Percentiles rank a stretch among this genome's conserved stretches.
Conservation (phyloP, 2,329 filamentous ascomycete species). For the Atkinsonella hypoxylon region DNA sequence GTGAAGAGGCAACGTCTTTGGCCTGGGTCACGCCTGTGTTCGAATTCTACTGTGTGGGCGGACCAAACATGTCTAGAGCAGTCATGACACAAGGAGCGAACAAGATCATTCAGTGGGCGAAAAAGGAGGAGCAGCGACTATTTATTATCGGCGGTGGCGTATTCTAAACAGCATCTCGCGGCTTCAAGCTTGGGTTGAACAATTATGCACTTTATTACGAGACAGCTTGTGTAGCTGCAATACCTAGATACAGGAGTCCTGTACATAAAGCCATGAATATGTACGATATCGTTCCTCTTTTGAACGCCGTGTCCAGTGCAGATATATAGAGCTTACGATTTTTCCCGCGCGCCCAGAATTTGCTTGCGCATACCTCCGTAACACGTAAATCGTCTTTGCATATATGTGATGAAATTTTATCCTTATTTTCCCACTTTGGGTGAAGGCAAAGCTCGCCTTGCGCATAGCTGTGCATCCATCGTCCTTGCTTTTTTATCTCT, state of each 20-base stretch:
- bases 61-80: slow-evolving; percentile 51
- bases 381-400: too few relatives aligned
- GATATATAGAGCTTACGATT: too few relatives aligned
- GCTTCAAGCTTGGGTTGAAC: background rate
- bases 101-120: slow-evolving; percentile 82
- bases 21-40: slow-evolving; percentile 88
- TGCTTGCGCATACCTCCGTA: too few relatives aligned
- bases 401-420: background rate
- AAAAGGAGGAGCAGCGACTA: slow-evolving; percentile 79
- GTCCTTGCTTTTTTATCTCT: background rate
- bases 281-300: background rate
- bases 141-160: slow-evolving; percentile 98
- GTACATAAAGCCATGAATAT: background rate
- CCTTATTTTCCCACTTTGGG: background rate
- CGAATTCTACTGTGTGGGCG: slow-evolving; percentile 91
- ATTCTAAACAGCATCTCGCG: slow-evolving; percentile 29
- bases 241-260: background rate
- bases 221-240: background rate
- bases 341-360: background rate
- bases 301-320: background rate
- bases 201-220: background rate
- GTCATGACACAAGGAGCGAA: slow-evolving; percentile 77
- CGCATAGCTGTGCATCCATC: background rate
- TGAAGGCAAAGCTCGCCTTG: background rate
- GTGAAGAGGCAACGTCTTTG: slow-evolving; percentile 63